Evolutionary conservation across 352 stramenopile genomes (phyloP), one percentile per base, ranked within the genome.

Genomic region (Phytophthora capsici): DNA sequence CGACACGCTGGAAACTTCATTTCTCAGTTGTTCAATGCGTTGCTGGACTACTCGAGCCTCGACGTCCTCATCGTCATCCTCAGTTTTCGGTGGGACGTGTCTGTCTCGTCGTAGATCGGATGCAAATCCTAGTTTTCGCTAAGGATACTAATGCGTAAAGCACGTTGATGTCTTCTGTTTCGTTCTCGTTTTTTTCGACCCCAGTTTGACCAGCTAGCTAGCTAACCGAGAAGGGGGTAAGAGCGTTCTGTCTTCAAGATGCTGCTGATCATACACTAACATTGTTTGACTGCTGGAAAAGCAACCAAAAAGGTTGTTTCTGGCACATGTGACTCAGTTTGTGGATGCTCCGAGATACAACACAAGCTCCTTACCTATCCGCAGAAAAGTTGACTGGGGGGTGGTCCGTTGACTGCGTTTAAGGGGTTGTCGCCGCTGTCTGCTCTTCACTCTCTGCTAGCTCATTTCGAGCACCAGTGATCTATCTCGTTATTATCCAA

Each of bases 401-500:
- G 30, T 49, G 61, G 58, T 63, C 57, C n/a, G 57, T 62, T 49
- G 26, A 40, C 20, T 59, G 57, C 25, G 38, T n/a, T 41, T 19
- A 23, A 59, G 19, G 25, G 40, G 52, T 6, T 57, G 36, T 50
- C 32, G 36, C 32, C 53, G 32, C 25, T 48, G 57, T 45, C 62
- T 70, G 62, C 47, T 55, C 53, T 16, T 50, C 51, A 38, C 26
- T 41, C 14, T 41, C 36, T 20, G 36, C 41, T 46, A 22, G 22
- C 38, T 49, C 28, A 16, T 45, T 17, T n/a, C 49, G 30, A 37
- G 16, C 16, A 40, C 50, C 45, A 45, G 22, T 47, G 44, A 40
- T 66, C 49, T 30, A 30, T 66, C 40, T 47, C 7, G 26, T 20
- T 55, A 71, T 56, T 52, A 57, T 60, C 60, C 56, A 65, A 70